phyloP scores from a whole-genome alignment of 345 rosid genomes.

The Psidium friedrichsthalianum region DNA sequence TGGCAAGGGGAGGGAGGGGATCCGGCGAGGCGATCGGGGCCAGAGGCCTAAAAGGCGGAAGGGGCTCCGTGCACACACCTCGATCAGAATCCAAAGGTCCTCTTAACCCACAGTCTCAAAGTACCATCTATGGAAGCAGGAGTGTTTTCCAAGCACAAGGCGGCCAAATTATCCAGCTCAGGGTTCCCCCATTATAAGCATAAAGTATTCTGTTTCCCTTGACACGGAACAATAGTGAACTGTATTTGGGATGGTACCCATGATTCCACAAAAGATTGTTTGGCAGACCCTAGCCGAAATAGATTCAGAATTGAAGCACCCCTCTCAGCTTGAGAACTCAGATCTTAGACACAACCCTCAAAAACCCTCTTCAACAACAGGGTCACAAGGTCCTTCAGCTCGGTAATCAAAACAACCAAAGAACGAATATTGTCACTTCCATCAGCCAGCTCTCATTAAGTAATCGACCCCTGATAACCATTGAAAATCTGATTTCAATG shows the following conservation, averaged over 20 bases:
- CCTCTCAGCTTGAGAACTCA: background rate
- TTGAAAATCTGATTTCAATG: background rate
- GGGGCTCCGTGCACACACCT: too few species aligned
- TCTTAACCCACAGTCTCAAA: slow-evolving; percentile 53
- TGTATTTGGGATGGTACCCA: slow-evolving; percentile 53
- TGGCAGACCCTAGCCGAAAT: background rate
- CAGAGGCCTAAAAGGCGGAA: too few species aligned
- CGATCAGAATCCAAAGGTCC: slow-evolving; percentile 50
- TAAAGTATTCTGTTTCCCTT: slow-evolving; percentile 37
- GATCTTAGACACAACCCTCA: background rate
- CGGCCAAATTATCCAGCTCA: slow-evolving; percentile 41
- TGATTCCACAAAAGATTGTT: background rate
- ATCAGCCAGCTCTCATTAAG: background rate
- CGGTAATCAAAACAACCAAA: background rate
- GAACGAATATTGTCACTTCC: background rate
- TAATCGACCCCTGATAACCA: background rate
- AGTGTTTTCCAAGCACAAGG: slow-evolving; percentile 46
- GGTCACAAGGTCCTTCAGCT: background rate
- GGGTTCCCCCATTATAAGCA: slow-evolving; percentile 47
- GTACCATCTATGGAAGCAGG: slow-evolving; percentile 73
- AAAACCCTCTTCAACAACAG: background rate
- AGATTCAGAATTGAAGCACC: background rate
- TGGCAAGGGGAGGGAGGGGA: too few species aligned
- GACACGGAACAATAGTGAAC: slow-evolving; percentile 70
- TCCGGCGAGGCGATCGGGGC: too few species aligned